Evolutionary conservation across 208 protist species (phyloP).

Genomic region (Leishmania arabica): DNA sequence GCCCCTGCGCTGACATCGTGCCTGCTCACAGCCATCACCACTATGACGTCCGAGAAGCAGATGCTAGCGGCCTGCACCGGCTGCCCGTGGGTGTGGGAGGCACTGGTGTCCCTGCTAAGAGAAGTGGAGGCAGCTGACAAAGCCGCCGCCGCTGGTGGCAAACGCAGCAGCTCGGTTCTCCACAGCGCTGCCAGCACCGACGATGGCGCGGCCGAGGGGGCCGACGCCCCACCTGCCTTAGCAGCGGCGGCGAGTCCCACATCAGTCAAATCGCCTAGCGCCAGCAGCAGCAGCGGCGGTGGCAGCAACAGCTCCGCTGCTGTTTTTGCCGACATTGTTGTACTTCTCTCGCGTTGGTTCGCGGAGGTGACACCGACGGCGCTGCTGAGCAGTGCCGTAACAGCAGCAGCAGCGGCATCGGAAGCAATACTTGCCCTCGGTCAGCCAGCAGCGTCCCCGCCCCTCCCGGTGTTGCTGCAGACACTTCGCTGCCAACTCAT

Average conservation of each 20-base stretch:
- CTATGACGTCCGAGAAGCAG: constrained; percentile 45
- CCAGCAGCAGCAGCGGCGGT: constrained; percentile 3
- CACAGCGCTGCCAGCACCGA: background rate
- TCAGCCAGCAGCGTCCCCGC: background rate
- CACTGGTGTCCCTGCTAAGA: constrained; percentile 23
- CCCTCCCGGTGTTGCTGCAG: constrained; percentile 19
- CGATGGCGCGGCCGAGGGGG: background rate
- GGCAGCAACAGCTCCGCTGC: constrained; percentile 8
- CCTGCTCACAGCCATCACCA: constrained; percentile 28
- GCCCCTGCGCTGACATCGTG: constrained; percentile 37
- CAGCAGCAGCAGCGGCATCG: background rate
- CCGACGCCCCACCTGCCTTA: background rate
- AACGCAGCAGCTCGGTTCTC: background rate
- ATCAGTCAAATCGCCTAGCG: background rate
- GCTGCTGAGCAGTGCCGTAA: constrained; percentile 9
- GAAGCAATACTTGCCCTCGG: background rate
- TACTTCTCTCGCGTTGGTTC: constrained; percentile 20
- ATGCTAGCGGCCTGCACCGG: constrained; percentile 42
- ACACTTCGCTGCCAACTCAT: constrained; percentile 16
- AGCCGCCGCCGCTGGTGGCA: background rate
- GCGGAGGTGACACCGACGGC: constrained; percentile 10
- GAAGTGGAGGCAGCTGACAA: constrained; percentile 6
- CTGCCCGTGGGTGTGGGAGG: constrained; percentile 38
- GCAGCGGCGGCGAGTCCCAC: background rate
- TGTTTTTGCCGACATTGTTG: constrained; percentile 10